Evolutionary conservation across 495 filamentous ascomycete genomes (phyloP).

Genomic region (Astrothelium macrocarpum): DNA sequence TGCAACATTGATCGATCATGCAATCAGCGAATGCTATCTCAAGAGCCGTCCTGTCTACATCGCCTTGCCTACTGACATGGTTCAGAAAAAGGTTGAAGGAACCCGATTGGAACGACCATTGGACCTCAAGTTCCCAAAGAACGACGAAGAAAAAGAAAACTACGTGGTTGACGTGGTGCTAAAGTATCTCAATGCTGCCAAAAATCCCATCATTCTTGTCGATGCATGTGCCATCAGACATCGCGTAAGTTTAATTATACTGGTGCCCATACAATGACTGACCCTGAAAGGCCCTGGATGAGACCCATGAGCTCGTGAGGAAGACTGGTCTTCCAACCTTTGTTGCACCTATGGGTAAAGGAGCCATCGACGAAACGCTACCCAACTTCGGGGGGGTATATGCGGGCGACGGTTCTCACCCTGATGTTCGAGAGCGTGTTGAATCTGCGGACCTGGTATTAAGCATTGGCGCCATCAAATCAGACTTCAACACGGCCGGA

Average conservation of each 20-base stretch:
- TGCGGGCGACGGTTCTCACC: constrained; percentile 66
- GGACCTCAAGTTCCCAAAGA: constrained; percentile 52
- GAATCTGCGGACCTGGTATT: constrained; percentile 77
- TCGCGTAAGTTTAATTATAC: constrained; percentile 20
- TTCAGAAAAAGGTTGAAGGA: constrained; percentile 68
- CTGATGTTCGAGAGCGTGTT: constrained; percentile 60
- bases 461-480: constrained; percentile 72
- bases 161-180: constrained; percentile 75
- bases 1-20: constrained; percentile 65
- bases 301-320: constrained; percentile 67
- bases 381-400: constrained; percentile 79
- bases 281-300: constrained; percentile 39
- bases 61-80: constrained; percentile 77
- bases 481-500: constrained; percentile 85
- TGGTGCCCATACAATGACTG: not conserved
- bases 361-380: constrained; percentile 69
- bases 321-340: constrained; percentile 73
- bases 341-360: constrained; percentile 87
- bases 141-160: constrained; percentile 65
- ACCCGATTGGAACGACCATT: constrained; percentile 58
- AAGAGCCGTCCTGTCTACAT: constrained; percentile 54
- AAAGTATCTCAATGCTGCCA: constrained; percentile 64
- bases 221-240: constrained; percentile 90
- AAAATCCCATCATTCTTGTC: constrained; percentile 71
- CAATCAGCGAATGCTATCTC: constrained; percentile 68